Conservation (phyloP, 169 alveolate species). For the Eimeria sp. region DNA sequence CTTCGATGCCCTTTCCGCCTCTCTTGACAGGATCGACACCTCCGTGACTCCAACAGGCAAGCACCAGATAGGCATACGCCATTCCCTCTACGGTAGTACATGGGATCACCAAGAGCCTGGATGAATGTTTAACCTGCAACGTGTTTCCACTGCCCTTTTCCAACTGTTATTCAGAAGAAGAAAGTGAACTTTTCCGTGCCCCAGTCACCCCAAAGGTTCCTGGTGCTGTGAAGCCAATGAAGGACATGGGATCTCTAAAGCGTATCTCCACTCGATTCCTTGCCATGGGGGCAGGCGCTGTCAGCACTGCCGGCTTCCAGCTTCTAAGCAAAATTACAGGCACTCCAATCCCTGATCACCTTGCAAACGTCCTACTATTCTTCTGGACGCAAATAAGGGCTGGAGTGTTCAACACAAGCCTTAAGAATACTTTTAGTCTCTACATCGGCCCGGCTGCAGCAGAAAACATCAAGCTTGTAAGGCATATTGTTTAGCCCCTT, state of each 20-base stretch:
- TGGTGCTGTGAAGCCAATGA: slow-evolving; percentile 33
- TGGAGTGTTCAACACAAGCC: slow-evolving; percentile 17
- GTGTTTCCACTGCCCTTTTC: background rate
- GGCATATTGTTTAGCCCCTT: background rate
- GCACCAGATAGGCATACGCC: background rate
- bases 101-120: background rate
- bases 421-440: background rate
- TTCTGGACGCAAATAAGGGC: slow-evolving; percentile 54
- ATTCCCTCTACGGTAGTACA: background rate
- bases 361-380: slow-evolving; percentile 20
- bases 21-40: slow-evolving; percentile 21
- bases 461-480: slow-evolving; percentile 33
- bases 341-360: slow-evolving; percentile 48
- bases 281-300: slow-evolving; percentile 44
- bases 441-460: slow-evolving; percentile 37
- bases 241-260: slow-evolving; percentile 43
- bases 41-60: slow-evolving; percentile 57
- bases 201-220: background rate
- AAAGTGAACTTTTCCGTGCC: background rate
- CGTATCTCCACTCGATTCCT: slow-evolving; percentile 38
- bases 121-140: background rate
- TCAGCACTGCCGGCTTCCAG: slow-evolving; percentile 37
- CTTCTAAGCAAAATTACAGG: slow-evolving; percentile 38
- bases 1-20: slow-evolving; percentile 35
- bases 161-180: background rate